Conservation (phyloP, 2,329 filamentous ascomycete species). For the Alternaria alternata region DNA sequence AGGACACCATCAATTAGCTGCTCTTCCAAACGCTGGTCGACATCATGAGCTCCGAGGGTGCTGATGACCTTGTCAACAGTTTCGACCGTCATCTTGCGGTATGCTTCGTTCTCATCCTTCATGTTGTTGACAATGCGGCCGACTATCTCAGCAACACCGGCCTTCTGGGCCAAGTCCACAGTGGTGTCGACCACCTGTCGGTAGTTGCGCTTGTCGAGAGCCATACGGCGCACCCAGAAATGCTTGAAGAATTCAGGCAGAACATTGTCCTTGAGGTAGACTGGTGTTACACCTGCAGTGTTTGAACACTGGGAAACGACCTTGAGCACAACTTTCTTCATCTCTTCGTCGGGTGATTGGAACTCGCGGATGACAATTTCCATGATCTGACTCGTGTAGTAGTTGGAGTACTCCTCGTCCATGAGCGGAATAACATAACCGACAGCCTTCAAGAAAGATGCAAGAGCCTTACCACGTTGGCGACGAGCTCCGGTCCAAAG, state of each 20-base stretch:
- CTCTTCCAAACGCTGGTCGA: slow-evolving; percentile 91
- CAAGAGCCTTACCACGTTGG: slow-evolving; percentile 94
- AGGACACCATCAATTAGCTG: slow-evolving; percentile 94
- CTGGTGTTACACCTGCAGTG: slow-evolving; percentile 92
- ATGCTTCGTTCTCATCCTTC: slow-evolving; percentile 97
- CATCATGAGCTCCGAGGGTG: slow-evolving; percentile 90
- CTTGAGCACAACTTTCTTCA: slow-evolving; percentile 99
- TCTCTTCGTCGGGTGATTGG: slow-evolving; percentile 95
- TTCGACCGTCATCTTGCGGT: slow-evolving; percentile 99
- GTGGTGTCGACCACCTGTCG: slow-evolving; percentile 98
- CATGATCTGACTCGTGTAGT: slow-evolving; percentile 99
- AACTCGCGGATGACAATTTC: slow-evolving; percentile 97
- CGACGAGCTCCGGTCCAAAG: slow-evolving; percentile 96
- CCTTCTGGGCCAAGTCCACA: slow-evolving; percentile 95
- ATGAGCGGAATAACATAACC: slow-evolving; percentile 98
- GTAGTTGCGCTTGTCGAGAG: slow-evolving; percentile 96
- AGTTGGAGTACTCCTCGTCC: slow-evolving; percentile 99
- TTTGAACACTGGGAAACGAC: slow-evolving; percentile 95
- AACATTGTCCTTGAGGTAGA: slow-evolving; percentile 94
- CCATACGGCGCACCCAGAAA: slow-evolving; percentile 98
- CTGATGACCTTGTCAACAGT: slow-evolving; percentile 97
- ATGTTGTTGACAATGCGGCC: slow-evolving; percentile 93
- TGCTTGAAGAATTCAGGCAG: slow-evolving; percentile 97
- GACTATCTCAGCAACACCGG: slow-evolving; percentile 94
- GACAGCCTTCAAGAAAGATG: slow-evolving; percentile 95